phyloP scores from a whole-genome alignment of 257 asterid genomes.

The Ophiorrhiza pumila region DNA sequence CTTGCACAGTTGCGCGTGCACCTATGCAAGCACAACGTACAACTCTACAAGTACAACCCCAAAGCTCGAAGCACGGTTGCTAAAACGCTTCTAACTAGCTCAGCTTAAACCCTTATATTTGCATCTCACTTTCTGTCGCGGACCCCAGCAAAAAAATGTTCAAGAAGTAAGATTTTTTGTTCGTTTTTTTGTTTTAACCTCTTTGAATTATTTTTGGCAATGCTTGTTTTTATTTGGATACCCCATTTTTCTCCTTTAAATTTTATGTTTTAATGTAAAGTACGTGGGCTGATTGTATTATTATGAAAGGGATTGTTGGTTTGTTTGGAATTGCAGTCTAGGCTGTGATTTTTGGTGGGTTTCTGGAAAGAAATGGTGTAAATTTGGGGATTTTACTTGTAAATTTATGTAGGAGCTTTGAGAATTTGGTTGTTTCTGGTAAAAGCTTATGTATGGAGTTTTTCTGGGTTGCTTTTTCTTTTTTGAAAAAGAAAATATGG shows the following conservation, averaged over 20 bases:
- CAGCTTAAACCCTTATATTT: conserved; percentile 29
- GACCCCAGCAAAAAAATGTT: conserved; percentile 41
- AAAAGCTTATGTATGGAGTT: neutral
- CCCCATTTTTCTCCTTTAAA: neutral
- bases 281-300: neutral
- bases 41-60: no score
- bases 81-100: no score
- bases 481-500: neutral
- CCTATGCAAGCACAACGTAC: neutral
- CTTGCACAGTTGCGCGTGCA: no score
- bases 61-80: no score
- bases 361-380: neutral
- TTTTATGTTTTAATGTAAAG: neutral
- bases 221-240: neutral
- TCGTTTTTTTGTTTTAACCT: neutral
- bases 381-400: conserved; percentile 4
- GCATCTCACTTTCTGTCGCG: conserved; percentile 9
- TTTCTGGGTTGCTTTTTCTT: neutral
- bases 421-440: neutral
- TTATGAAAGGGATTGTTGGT: neutral
- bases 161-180: conserved; percentile 54
- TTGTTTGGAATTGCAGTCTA: neutral
- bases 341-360: conserved; percentile 4
- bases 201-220: neutral
- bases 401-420: neutral